phyloP scores from a whole-genome alignment of 208 protist species.

The Trypanosoma scelopori region DNA sequence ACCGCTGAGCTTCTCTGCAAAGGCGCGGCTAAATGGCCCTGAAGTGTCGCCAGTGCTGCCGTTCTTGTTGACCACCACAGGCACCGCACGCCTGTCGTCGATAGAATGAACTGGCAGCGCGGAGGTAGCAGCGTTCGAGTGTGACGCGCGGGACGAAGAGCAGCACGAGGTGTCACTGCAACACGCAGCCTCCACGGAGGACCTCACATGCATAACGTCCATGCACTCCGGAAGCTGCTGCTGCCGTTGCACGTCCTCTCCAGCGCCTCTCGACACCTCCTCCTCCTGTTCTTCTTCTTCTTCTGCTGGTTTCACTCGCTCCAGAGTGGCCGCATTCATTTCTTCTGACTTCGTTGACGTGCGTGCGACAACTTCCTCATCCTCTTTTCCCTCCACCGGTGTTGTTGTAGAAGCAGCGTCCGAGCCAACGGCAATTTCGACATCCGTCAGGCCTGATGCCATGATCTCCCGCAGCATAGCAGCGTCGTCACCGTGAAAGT shows the following conservation, averaged over 20 bases:
- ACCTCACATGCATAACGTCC: too few species aligned
- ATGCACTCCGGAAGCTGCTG: too few species aligned
- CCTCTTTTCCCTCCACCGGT: not conserved
- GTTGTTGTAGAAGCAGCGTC: not conserved
- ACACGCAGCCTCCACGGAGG: too few species aligned
- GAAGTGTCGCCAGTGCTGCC: not conserved
- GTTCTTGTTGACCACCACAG: not conserved
- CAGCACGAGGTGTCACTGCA: too few species aligned
- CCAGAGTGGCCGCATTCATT: not conserved
- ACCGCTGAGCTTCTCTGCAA: constrained; percentile 39
- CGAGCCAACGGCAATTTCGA: constrained; percentile 17
- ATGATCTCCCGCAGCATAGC: constrained; percentile 63
- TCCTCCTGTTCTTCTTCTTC: constrained; percentile 1
- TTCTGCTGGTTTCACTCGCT: too few species aligned
- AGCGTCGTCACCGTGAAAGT: constrained; percentile 57
- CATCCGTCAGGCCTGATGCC: constrained; percentile 30
- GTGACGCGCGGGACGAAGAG: too few species aligned
- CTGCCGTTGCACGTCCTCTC: not conserved
- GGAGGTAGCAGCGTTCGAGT: too few species aligned
- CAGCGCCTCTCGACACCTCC: not conserved
- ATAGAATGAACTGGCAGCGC: too few species aligned
- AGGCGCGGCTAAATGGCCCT: not conserved
- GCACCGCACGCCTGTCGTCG: too few species aligned
- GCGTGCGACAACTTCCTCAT: not conserved
- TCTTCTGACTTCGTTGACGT: not conserved